These are phyloP conservation scores for Bodo saltans DNA, from an alignment of 78 protist species.

Conservation along the genomic window DNA sequence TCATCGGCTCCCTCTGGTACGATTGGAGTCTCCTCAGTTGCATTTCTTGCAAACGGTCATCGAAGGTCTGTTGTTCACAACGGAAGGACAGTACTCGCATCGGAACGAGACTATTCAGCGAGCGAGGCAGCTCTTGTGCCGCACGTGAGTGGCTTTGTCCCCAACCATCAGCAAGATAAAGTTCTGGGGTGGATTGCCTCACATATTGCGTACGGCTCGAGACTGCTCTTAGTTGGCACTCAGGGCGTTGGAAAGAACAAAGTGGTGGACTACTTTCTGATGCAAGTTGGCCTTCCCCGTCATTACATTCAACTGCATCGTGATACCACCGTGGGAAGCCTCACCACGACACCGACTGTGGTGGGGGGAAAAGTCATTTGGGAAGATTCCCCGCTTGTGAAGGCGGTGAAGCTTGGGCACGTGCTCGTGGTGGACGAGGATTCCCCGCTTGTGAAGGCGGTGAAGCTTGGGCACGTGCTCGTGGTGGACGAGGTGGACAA, in stretches of 20 bases:
- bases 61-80: no score
- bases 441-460: constrained; percentile 64
- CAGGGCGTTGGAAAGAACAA: constrained; percentile 84
- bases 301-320: constrained; percentile 83
- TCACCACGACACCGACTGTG: constrained; percentile 51
- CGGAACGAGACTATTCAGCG: no score
- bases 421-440: constrained; percentile 64
- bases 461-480: constrained; percentile 39
- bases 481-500: constrained; percentile 81
- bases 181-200: constrained; percentile 20
- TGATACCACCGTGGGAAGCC: constrained; percentile 65
- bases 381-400: constrained; percentile 60
- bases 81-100: no score
- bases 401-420: constrained; percentile 50
- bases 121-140: constrained; percentile 53
- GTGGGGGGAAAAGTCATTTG: constrained; percentile 32
- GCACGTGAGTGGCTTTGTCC: constrained; percentile 15
- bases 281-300: constrained; percentile 29
- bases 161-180: constrained; percentile 8
- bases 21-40: no score
- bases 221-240: constrained; percentile 55
- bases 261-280: constrained; percentile 51
- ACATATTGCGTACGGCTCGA: constrained; percentile 35
- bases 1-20: no score
- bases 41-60: no score